Conservation (phyloP, 345 rosid genomes). For the Triadica sebifera region DNA sequence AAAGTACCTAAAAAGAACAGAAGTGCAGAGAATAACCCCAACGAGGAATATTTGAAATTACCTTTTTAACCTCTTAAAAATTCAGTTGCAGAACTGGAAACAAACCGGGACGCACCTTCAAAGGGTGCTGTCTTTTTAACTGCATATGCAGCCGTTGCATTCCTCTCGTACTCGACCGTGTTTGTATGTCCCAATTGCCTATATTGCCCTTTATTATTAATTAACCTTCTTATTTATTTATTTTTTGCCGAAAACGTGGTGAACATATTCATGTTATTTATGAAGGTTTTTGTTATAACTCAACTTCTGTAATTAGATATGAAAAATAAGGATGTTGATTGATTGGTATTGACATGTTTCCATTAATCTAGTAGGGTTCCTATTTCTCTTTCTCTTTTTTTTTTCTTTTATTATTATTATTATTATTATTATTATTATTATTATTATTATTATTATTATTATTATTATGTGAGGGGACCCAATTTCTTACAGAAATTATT, state of each 20-base stretch:
- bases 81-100: not conserved
- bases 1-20: not conserved
- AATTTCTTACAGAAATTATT: conserved; percentile 19
- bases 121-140: conserved; percentile 10
- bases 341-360: conserved; percentile 5
- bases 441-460: not conserved
- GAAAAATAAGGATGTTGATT: not conserved
- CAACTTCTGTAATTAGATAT: not conserved
- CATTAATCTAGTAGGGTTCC: not conserved
- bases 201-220: no score
- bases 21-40: not conserved
- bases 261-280: not conserved
- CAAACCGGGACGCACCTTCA: not conserved
- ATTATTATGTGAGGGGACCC: conserved; percentile 11
- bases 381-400: not conserved
- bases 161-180: not conserved
- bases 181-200: no score
- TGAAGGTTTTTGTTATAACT: not conserved
- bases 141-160: conserved; percentile 24
- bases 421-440: not conserved
- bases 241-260: no score
- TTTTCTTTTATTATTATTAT: not conserved
- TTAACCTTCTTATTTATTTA: no score
- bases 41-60: not conserved
- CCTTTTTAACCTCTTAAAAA: not conserved